These are phyloP conservation scores for Entomortierella beljakovae DNA, from an alignment of 192 early-diverging fungal species.

Conservation along the genomic window DNA sequence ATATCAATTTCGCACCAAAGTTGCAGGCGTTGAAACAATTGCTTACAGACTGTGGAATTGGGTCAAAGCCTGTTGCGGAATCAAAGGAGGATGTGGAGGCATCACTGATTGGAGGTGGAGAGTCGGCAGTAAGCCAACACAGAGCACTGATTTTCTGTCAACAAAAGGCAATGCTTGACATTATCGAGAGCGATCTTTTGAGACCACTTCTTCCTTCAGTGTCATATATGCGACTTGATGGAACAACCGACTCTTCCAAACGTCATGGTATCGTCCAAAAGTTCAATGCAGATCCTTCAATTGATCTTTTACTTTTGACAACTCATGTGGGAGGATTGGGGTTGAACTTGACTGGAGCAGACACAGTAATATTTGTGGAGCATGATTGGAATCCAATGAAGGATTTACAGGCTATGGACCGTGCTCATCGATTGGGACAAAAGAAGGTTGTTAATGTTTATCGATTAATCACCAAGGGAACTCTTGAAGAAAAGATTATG, in stretches of 20 bases:
- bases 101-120: slow-evolving; percentile 55
- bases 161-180: slow-evolving; percentile 94
- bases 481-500: slow-evolving; percentile 99
- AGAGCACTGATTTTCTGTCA: slow-evolving; percentile 98
- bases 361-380: slow-evolving; percentile 99
- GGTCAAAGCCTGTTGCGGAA: slow-evolving; percentile 68
- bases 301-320: slow-evolving; percentile 94
- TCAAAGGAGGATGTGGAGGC: slow-evolving; percentile 56
- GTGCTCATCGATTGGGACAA: slow-evolving; percentile 98
- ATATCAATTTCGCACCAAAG: slow-evolving; percentile 89
- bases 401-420: slow-evolving; percentile 99
- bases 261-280: slow-evolving; percentile 93
- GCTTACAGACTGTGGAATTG: slow-evolving; percentile 95
- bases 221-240: slow-evolving; percentile 95
- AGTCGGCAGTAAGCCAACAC: slow-evolving; percentile 78
- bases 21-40: slow-evolving; percentile 92
- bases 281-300: slow-evolving; percentile 97
- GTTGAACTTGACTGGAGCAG: slow-evolving; percentile 98
- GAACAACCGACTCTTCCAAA: slow-evolving; percentile 80
- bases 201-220: slow-evolving; percentile 85
- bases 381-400: slow-evolving; percentile 99
- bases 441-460: slow-evolving; percentile 98
- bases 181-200: slow-evolving; percentile 94
- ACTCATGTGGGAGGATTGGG: slow-evolving; percentile 98
- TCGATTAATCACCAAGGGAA: slow-evolving; percentile 95